These are phyloP conservation scores for Arctium minus DNA, from an alignment of 129 eudicot species.

Conservation along the genomic window DNA sequence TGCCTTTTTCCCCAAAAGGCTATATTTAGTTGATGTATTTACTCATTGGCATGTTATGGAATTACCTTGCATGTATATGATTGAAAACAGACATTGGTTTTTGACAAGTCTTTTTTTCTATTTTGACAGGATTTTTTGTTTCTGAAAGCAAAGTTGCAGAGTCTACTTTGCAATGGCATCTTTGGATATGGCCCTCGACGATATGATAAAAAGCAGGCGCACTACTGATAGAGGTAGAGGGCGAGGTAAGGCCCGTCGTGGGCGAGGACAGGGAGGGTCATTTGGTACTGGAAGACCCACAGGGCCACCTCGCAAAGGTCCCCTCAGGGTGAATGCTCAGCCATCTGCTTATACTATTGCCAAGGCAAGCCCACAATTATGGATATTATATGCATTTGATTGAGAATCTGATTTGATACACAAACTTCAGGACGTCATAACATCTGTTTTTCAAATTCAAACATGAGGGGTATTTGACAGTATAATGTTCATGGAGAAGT, in stretches of 20 bases:
- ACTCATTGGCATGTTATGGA: not conserved
- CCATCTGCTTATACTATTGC: constrained; percentile 69
- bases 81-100: not conserved
- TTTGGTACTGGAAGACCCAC: constrained; percentile 59
- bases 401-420: constrained; percentile 43
- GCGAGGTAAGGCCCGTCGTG: constrained; percentile 61
- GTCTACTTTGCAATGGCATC: constrained; percentile 50
- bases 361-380: constrained; percentile 95
- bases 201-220: constrained; percentile 73
- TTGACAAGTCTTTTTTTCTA: not conserved
- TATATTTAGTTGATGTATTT: not conserved
- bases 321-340: constrained; percentile 67
- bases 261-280: constrained; percentile 60
- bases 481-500: constrained; percentile 48
- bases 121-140: constrained; percentile 23
- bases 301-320: constrained; percentile 66
- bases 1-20: not conserved
- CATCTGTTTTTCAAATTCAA: constrained; percentile 25
- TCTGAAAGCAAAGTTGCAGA: constrained; percentile 17
- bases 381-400: constrained; percentile 64
- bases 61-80: not conserved
- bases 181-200: constrained; percentile 73
- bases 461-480: constrained; percentile 35
- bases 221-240: constrained; percentile 67
- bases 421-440: constrained; percentile 34